A percentile compares a stretch with the other conserved stretches of the same genome.
phyloP scores from a whole-genome alignment of 176 grass and related monocot species.

The Hordeum marinum region DNA sequence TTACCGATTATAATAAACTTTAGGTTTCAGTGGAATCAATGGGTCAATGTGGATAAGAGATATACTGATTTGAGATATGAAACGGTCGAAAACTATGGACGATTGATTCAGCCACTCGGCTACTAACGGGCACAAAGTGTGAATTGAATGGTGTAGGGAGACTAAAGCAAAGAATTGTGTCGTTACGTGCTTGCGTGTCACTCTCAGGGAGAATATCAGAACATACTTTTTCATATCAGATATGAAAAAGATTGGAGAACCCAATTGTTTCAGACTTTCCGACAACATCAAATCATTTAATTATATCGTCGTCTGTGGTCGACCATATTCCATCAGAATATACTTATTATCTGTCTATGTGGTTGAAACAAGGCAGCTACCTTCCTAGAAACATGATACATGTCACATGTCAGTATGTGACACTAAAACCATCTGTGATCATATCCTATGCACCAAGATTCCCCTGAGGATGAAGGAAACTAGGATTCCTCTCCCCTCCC shows the following conservation, averaged over 20 bases:
- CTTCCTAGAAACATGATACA: background rate
- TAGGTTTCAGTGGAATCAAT: background rate
- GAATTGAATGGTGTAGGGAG: background rate
- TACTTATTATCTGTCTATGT: background rate
- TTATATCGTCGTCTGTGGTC: background rate
- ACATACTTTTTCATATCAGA: background rate
- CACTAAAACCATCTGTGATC: background rate
- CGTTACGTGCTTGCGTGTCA: background rate
- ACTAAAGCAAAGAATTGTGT: background rate
- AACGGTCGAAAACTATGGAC: background rate
- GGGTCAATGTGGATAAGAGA: background rate
- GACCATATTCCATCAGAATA: constrained; percentile 24
- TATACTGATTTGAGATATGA: background rate
- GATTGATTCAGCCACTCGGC: background rate
- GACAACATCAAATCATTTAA: background rate
- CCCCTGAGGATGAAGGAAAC: background rate
- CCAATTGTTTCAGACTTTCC: background rate
- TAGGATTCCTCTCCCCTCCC: background rate
- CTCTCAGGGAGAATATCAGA: background rate
- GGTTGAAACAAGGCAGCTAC: background rate
- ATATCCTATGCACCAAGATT: background rate
- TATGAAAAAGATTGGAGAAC: constrained; percentile 5
- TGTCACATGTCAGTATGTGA: background rate
- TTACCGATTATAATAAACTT: no score
- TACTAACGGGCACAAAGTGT: background rate